A percentile compares a stretch with the other conserved stretches of the same genome.
Conservation (phyloP, 1,284 basidiomycete genomes). For the Rhodotorula sp. region DNA sequence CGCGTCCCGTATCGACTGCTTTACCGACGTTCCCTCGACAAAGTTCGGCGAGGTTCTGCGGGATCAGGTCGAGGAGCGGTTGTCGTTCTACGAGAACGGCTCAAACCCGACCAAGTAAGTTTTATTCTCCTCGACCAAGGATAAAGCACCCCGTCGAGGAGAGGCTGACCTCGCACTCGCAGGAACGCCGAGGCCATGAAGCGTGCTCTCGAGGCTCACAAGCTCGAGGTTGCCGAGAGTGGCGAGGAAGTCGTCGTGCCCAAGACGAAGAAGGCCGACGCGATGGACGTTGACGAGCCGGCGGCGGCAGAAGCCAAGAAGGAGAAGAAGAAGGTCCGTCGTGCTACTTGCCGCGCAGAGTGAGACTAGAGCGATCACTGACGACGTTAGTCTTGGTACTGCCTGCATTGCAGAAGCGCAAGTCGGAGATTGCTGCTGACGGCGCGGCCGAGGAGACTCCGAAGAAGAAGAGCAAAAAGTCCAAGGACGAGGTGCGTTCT, state of each 20-base stretch:
- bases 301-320: conserved; percentile 24
- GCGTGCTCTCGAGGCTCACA: conserved; percentile 30
- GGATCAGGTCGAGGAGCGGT: conserved; percentile 91
- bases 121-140: not conserved
- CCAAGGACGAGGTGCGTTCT: conserved; percentile 2
- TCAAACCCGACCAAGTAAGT: conserved; percentile 42
- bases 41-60: conserved; percentile 91
- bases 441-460: conserved; percentile 4
- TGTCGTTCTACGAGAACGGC: conserved; percentile 79
- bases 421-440: conserved; percentile 6
- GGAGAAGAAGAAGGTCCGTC: conserved; percentile 40
- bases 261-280: not conserved
- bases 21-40: conserved; percentile 53
- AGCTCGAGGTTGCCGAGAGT: conserved; percentile 29
- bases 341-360: no score
- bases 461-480: conserved; percentile 20
- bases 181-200: conserved; percentile 41
- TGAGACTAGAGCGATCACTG: no score
- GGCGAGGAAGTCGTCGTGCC: conserved; percentile 28
- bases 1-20: conserved; percentile 96
- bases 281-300: conserved; percentile 35
- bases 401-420: conserved; percentile 5
- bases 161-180: not conserved
- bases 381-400: not conserved
- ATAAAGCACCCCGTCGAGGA: not conserved